Conservation (phyloP, 1,284 basidiomycete genomes). For the Phylloporus sp. region DNA sequence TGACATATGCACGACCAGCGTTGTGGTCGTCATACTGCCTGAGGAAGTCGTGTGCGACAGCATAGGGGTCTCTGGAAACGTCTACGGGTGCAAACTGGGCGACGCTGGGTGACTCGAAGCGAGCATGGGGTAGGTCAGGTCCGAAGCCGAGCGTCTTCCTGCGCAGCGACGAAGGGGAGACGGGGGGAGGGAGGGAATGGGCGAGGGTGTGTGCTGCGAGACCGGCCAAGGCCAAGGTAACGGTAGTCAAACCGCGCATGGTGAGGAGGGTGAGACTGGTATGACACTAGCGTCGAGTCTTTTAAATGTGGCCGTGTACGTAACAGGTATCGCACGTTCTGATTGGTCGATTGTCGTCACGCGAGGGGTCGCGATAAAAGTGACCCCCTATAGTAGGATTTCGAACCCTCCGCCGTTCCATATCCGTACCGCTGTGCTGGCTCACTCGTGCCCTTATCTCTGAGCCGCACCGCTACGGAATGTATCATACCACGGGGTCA, state of each 20-base stretch:
- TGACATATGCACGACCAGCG: conserved; percentile 56
- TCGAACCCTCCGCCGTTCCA: neutral
- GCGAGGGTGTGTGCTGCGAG: conserved; percentile 45
- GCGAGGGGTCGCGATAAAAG: conserved; percentile 23
- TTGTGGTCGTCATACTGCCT: conserved; percentile 38
- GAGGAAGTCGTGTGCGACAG: conserved; percentile 70
- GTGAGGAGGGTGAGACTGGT: neutral
- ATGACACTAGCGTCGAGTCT: conserved; percentile 6
- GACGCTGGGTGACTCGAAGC: conserved; percentile 61
- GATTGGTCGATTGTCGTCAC: conserved; percentile 35
- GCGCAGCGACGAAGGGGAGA: conserved; percentile 21
- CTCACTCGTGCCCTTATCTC: conserved; percentile 2
- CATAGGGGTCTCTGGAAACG: conserved; percentile 55
- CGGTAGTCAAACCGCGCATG: conserved; percentile 46
- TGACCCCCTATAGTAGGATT: neutral
- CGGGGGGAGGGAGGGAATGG: conserved; percentile 28
- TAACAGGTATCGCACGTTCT: conserved; percentile 19
- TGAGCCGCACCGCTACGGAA: neutral
- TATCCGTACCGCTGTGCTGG: neutral
- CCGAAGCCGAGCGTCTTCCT: conserved; percentile 86
- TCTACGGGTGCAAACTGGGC: conserved; percentile 42
- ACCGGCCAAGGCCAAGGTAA: conserved; percentile 46
- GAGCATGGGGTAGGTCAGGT: conserved; percentile 75
- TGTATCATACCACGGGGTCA: neutral
- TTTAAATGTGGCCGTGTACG: conserved; percentile 28